Evolutionary conservation across 2,329 filamentous ascomycete species (phyloP).

Genomic region (Microdochium trichocladiopsis): DNA sequence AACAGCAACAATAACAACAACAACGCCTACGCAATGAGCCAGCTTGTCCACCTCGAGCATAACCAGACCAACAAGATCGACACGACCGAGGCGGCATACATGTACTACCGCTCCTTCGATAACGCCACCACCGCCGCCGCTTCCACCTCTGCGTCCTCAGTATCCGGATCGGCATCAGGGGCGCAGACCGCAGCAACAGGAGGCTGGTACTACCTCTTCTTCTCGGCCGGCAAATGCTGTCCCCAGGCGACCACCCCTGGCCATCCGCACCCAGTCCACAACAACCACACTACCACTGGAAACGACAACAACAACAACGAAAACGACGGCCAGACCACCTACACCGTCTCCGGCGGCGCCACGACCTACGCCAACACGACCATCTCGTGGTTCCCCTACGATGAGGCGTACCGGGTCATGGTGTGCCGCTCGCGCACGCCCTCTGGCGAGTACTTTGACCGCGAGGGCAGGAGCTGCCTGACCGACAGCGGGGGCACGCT

Average conservation of each 20-base stretch:
- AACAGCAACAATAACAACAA: too few species aligned
- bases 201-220: conserved; percentile 13
- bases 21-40: not conserved
- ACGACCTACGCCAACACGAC: not conserved
- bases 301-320: not conserved
- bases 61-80: conserved; percentile 10
- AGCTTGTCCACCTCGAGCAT: conserved; percentile 1
- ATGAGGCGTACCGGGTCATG: conserved; percentile 14
- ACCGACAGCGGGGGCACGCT: conserved; percentile 9
- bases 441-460: conserved; percentile 9
- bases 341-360: not conserved
- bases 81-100: conserved; percentile 9
- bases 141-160: too few species aligned
- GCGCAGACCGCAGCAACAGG: not conserved
- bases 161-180: too few species aligned
- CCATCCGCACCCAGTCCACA: not conserved
- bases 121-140: not conserved
- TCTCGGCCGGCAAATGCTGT: conserved; percentile 13
- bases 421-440: conserved; percentile 11
- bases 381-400: conserved; percentile 7
- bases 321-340: not conserved
- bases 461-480: conserved; percentile 8
- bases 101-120: conserved; percentile 2
- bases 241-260: conserved; percentile 4
- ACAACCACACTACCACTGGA: not conserved